Evolutionary conservation across 306 rosid species (phyloP), one percentile per base, ranked within the genome.

Genomic region (Lupinus albus): DNA sequence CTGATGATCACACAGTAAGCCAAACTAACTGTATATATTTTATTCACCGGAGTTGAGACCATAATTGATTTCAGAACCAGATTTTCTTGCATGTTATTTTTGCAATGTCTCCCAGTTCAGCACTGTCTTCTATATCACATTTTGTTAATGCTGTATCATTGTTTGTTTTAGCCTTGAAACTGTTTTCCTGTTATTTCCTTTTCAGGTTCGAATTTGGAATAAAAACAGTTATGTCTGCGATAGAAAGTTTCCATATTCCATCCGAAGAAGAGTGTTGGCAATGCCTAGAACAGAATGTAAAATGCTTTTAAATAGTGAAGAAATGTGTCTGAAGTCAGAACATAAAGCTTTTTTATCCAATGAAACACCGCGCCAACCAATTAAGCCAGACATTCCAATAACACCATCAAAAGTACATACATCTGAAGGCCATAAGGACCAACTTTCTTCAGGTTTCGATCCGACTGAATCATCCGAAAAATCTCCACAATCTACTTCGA

Each of bases 1-100:
- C 99, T 10, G 99, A 91, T 79, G 99, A 94, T 87, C 84, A 70
- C 79, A 83, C 99, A 42, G 99, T 93, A 82, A 59, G 87, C 54
- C 48, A 18, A 41, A 21, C 52, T 61, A 16, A 13, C 4, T 41
- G 44, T 5, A 17, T 11, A 4, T 46, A n/a, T 63, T 38, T 39
- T 15, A 42, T 16, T 52, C 12, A 20, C 18, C 50, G 51, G n/a
- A 35, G 16, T 61, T 51, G 32, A 45, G 46, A 39, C 30, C 13
- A 16, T 25, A 15, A n/a, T 42, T 41, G 71, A 39, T 12, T 64
- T 54, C 17, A 62, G 63, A 50, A 1, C 3, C 25, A 61, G 20
- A 48, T 21, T 51, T 68, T 67, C 41, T 45, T 35, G 32, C 59
- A 35, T 45, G 53, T 5, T 33, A 35, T 49, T 11, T 41, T 38